Percentiles rank a stretch among this genome's conserved stretches.
Evolutionary conservation across 2,329 filamentous ascomycete species (phyloP).

Genomic region (Emergomyces pasteurianus): DNA sequence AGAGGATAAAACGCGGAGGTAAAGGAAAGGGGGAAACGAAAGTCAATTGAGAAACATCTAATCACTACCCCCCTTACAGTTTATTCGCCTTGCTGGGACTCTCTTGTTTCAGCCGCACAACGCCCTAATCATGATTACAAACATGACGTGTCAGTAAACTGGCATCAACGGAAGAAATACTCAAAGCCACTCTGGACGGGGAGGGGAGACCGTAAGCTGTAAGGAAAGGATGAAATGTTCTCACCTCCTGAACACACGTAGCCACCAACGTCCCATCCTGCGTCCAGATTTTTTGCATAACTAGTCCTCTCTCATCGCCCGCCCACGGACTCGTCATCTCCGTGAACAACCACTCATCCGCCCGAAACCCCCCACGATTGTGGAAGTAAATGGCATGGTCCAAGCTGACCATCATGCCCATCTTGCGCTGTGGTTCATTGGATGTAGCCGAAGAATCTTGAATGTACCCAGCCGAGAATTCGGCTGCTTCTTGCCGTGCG

Average conservation of each 20-base stretch:
- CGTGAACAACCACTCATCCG: constrained; percentile 40
- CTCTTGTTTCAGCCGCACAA: constrained; percentile 36
- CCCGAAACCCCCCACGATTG: constrained; percentile 35
- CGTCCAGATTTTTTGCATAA: constrained; percentile 38
- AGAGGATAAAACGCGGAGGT: background rate
- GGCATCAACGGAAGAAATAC: background rate
- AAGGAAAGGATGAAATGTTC: too few species aligned
- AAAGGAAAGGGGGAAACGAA: background rate
- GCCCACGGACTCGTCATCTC: constrained; percentile 42
- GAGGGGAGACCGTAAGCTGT: too few species aligned
- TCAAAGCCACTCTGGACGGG: background rate
- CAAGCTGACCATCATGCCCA: constrained; percentile 41
- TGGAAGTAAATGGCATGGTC: constrained; percentile 43
- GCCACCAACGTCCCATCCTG: constrained; percentile 38
- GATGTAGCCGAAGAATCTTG: constrained; percentile 3
- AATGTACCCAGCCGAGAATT: constrained; percentile 20
- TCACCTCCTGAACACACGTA: constrained; percentile 40
- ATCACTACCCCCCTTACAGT: background rate
- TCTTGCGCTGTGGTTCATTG: constrained; percentile 20
- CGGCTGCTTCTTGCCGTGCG: constrained; percentile 30
- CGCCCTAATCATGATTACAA: constrained; percentile 26
- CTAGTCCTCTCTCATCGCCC: constrained; percentile 38
- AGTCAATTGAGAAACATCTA: background rate
- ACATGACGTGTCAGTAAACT: background rate
- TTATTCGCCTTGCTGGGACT: constrained; percentile 9